These are phyloP conservation scores for Pelargonium fulgidum DNA, from an alignment of 441 rosid species.

Conservation along the genomic window DNA sequence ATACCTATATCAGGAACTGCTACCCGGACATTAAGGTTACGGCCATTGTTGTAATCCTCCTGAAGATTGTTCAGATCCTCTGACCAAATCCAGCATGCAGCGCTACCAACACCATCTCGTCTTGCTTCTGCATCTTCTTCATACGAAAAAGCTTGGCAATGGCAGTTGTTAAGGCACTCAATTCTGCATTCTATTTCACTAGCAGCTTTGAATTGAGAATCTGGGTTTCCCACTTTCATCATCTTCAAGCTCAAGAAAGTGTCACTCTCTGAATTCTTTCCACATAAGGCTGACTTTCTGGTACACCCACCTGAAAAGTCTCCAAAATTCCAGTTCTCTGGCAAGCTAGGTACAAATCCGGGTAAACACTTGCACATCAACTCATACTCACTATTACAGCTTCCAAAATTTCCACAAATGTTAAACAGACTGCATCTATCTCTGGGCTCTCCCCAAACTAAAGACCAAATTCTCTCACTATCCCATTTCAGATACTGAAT, in stretches of 20 bases:
- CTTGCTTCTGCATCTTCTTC: constrained; percentile 16
- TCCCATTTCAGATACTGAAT: constrained; percentile 35
- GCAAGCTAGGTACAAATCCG: constrained; percentile 42
- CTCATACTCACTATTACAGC: constrained; percentile 39
- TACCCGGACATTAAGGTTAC: constrained; percentile 35
- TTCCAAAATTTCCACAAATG: constrained; percentile 51
- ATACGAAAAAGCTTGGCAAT: constrained; percentile 50
- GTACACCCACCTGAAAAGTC: constrained; percentile 51
- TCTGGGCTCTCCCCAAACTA: constrained; percentile 47
- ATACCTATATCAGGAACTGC: constrained; percentile 42
- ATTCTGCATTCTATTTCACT: constrained; percentile 39
- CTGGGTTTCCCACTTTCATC: constrained; percentile 55
- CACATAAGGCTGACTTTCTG: constrained; percentile 34
- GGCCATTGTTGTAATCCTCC: constrained; percentile 39
- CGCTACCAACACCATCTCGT: constrained; percentile 11
- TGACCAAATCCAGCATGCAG: constrained; percentile 58
- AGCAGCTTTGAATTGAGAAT: constrained; percentile 32
- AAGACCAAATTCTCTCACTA: constrained; percentile 31
- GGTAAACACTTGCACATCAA: constrained; percentile 51
- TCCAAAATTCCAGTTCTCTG: constrained; percentile 33
- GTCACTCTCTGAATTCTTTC: constrained; percentile 18
- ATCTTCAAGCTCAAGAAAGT: constrained; percentile 38
- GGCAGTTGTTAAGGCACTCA: constrained; percentile 41
- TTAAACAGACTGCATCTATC: constrained; percentile 42
- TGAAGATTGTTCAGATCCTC: constrained; percentile 40